phyloP scores from a whole-genome alignment of 345 rosid species.

The Corchorus capsularis region DNA sequence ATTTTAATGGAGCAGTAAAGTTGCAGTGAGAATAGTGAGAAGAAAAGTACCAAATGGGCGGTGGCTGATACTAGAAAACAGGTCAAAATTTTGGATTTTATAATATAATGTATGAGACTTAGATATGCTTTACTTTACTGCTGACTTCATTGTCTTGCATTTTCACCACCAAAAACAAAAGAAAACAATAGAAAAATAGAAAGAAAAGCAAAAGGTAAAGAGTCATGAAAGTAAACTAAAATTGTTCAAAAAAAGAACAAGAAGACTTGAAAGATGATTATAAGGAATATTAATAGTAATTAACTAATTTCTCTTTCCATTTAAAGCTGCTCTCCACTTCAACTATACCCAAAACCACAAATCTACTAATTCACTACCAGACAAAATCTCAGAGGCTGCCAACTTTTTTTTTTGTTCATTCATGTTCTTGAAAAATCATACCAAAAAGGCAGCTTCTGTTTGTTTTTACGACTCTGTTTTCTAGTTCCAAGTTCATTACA shows the following conservation, averaged over 20 bases:
- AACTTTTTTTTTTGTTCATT: neutral
- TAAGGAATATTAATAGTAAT: too few species aligned
- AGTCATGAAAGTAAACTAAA: constrained; percentile 1
- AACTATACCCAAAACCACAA: constrained; percentile 8
- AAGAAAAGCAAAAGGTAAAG: neutral
- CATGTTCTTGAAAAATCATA: constrained; percentile 15
- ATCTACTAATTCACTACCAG: constrained; percentile 16
- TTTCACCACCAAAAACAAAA: constrained; percentile 3
- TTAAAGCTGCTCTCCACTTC: constrained; percentile 1
- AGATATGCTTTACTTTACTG: neutral
- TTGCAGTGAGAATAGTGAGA: too few species aligned
- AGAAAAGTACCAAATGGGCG: neutral
- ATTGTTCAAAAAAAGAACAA: neutral
- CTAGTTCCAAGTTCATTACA: constrained; percentile 3
- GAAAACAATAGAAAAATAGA: neutral
- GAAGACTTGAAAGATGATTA: neutral
- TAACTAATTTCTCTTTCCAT: neutral
- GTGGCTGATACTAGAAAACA: neutral
- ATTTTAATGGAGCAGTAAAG: neutral
- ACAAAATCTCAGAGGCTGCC: constrained; percentile 41
- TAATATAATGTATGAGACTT: neutral
- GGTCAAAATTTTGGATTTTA: neutral
- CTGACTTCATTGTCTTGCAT: neutral
- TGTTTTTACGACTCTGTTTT: neutral
- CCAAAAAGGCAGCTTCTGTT: constrained; percentile 35